These are phyloP conservation scores for Alloteropsis semialata DNA, from an alignment of 176 grass and related monocot species.

Conservation along the genomic window DNA sequence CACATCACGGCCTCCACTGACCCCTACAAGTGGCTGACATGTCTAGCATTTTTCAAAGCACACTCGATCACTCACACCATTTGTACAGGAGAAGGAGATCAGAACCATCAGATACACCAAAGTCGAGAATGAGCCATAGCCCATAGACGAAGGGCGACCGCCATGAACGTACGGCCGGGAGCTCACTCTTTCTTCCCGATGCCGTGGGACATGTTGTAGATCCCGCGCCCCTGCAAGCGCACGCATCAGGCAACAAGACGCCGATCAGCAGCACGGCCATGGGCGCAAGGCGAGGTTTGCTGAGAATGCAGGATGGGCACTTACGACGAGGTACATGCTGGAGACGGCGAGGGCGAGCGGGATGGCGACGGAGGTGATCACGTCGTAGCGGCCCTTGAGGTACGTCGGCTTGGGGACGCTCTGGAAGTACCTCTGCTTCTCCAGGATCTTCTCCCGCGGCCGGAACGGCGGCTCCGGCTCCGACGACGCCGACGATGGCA, in stretches of 20 bases:
- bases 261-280: neutral
- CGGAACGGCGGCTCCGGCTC: slow-evolving; percentile 61
- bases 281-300: neutral
- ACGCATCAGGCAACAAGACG: neutral
- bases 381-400: slow-evolving; percentile 68
- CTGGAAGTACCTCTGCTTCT: slow-evolving; percentile 73
- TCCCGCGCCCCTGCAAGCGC: slow-evolving; percentile 52
- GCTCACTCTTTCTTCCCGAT: slow-evolving; percentile 63
- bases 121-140: no score
- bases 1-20: neutral
- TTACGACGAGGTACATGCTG: slow-evolving; percentile 61
- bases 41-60: neutral
- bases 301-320: neutral
- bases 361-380: slow-evolving; percentile 69
- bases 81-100: neutral
- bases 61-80: neutral
- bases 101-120: no score
- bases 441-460: slow-evolving; percentile 62
- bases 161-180: no score
- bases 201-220: slow-evolving; percentile 73
- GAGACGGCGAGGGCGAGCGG: slow-evolving; percentile 62
- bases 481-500: neutral
- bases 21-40: neutral
- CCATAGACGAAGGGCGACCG: neutral
- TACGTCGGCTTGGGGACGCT: slow-evolving; percentile 57